phyloP scores from a whole-genome alignment of 208 protist genomes.

The Trichomonas vaginalis region DNA sequence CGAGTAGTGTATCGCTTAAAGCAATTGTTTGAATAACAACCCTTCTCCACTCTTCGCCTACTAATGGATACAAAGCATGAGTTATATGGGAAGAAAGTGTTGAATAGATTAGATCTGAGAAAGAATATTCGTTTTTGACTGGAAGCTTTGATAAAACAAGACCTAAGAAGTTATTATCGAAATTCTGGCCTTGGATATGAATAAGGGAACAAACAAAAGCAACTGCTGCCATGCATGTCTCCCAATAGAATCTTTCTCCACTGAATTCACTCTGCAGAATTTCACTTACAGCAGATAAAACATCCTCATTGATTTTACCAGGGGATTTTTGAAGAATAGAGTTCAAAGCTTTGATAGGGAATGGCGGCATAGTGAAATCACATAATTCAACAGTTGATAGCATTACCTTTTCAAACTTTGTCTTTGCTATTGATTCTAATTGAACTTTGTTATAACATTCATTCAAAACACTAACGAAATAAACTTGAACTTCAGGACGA shows the following conservation, averaged over 20 bases:
- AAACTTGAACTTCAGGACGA: not conserved
- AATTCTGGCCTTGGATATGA: not conserved
- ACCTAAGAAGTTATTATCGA: not conserved
- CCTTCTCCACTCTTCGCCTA: not conserved
- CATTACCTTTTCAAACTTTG: not conserved
- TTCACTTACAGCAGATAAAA: not conserved
- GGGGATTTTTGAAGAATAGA: not conserved
- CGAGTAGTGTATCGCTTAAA: not conserved
- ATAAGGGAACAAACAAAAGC: not conserved
- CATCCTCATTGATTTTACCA: not conserved
- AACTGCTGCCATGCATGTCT: not conserved
- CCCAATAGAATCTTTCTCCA: not conserved
- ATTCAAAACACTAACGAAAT: not conserved
- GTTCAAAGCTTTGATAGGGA: not conserved
- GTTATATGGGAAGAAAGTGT: not conserved
- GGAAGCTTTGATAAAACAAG: not conserved
- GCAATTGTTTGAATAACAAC: not conserved
- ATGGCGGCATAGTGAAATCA: not conserved
- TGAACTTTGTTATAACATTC: not conserved
- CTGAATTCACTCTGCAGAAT: not conserved
- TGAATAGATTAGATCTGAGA: not conserved
- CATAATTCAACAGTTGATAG: not conserved
- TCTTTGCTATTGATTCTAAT: not conserved
- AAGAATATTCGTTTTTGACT: not conserved
- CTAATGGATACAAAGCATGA: not conserved